phyloP scores from a whole-genome alignment of 768 basidiomycete genomes.

The Tylopilus intermedius region DNA sequence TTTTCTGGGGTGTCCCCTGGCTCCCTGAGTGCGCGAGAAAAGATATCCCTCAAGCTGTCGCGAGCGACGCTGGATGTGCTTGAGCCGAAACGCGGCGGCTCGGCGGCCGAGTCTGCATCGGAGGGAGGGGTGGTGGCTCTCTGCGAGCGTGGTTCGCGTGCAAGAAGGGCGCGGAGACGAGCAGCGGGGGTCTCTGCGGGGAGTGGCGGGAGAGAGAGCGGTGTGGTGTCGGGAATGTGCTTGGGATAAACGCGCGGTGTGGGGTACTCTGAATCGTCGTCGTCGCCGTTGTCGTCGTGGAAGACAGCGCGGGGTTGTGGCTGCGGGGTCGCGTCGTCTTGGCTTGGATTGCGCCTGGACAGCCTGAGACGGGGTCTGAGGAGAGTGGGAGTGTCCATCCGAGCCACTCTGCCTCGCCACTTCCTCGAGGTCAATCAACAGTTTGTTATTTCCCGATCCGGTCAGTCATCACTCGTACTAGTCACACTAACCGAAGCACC shows the following conservation, averaged over 20 bases:
- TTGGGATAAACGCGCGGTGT: slow-evolving; percentile 26
- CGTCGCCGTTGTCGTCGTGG: slow-evolving; percentile 28
- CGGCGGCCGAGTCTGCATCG: slow-evolving; percentile 22
- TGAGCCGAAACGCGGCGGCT: slow-evolving; percentile 17
- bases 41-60: slow-evolving; percentile 59
- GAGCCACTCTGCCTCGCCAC: not conserved
- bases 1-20: slow-evolving; percentile 64
- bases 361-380: slow-evolving; percentile 11
- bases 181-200: slow-evolving; percentile 48
- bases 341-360: slow-evolving; percentile 8
- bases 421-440: slow-evolving; percentile 12
- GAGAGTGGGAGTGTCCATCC: slow-evolving; percentile 4
- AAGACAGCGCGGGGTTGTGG: not conserved
- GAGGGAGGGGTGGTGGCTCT: slow-evolving; percentile 26
- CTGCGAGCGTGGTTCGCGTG: slow-evolving; percentile 43
- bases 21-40: slow-evolving; percentile 60
- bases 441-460: slow-evolving; percentile 13
- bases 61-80: slow-evolving; percentile 45
- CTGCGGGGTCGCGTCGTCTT: not conserved
- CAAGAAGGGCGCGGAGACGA: slow-evolving; percentile 58
- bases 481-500: too few species aligned
- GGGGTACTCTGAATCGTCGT: slow-evolving; percentile 22
- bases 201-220: slow-evolving; percentile 6
- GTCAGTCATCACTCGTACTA: not conserved
- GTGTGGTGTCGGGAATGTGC: slow-evolving; percentile 14